These are phyloP conservation scores for Odonthalia washingtoniensis DNA, from an alignment of 31 red algal genomes.

Conservation along the genomic window DNA sequence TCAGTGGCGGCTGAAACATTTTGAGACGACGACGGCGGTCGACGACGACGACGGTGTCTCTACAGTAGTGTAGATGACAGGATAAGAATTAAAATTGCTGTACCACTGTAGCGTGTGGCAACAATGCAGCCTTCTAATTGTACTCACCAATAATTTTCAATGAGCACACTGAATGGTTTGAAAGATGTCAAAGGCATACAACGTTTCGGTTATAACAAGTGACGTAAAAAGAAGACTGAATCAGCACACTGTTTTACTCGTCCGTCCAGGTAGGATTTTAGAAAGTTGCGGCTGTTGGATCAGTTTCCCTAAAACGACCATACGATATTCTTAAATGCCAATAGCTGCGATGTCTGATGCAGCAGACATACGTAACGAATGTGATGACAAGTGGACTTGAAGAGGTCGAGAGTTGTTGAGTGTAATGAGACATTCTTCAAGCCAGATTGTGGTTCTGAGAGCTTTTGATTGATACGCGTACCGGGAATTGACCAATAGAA, in stretches of 20 bases:
- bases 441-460: slow-evolving; percentile 12
- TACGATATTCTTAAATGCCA: slow-evolving; percentile 35
- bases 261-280: slow-evolving; percentile 26
- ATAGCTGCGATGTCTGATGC: slow-evolving; percentile 46
- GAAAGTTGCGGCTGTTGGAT: slow-evolving; percentile 15
- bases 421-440: neutral
- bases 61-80: no score
- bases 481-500: slow-evolving; percentile 30
- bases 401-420: slow-evolving; percentile 27
- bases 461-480: neutral
- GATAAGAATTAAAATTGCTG: no score
- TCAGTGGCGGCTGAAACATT: no score
- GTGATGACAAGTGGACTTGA: slow-evolving; percentile 45
- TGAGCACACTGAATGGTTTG: slow-evolving; percentile 20
- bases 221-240: slow-evolving; percentile 46
- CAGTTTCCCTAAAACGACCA: slow-evolving; percentile 43
- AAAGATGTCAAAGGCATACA: neutral
- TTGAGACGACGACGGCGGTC: no score
- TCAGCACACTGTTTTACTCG: slow-evolving; percentile 29
- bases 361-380: slow-evolving; percentile 40
- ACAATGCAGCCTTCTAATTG: no score
- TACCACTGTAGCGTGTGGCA: no score
- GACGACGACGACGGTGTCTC: no score
- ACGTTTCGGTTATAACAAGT: neutral
- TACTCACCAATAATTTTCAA: slow-evolving; percentile 33